Evolutionary conservation across 2,329 filamentous ascomycete genomes (phyloP), one percentile per base, ranked within the genome.

Genomic region (Dactylonectria estremocensis): DNA sequence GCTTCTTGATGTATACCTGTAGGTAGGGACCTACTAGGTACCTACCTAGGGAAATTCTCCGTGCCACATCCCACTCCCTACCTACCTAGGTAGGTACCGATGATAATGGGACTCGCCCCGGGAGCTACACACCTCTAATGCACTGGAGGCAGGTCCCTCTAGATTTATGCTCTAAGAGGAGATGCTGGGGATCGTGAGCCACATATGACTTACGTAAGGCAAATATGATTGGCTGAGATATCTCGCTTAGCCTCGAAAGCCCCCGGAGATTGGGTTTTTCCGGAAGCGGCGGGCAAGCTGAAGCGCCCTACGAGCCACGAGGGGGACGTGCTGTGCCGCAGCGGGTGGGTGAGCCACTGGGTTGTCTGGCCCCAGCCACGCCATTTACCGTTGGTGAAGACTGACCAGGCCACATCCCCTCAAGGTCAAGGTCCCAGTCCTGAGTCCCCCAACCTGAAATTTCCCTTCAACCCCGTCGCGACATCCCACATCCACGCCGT

Each of bases 361-460:
- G 20, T 61, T 45, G 53, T 40, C 53, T 71, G 61, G 58, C 75
- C 79, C 80, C 80, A 82, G 80, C 80, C 80, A 82, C 80, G 77
- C 77, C 77, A 77, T 82, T 82, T 79, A 77, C 73, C 69, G 74
- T 71, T 77, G 75, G 72, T 66, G 69, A 73, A 70, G 72, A 61
- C 56, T 69, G 76, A 69, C 70, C 65, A 76, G 69, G 75, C 70
- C 68, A 63, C 69, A 64, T 66, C 60, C 64, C 68, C 71, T 68
- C 74, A 49, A 67, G 56, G 63, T 74, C 72, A 70, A 74, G 68
- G 73, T 69, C 58, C 69, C 68, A 73, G 72, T 78, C 76, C 76
- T 69, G 73, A 72, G 73, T 74, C 72, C 66, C 73, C 66, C 64
- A 68, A 66, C 70, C 31, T 65, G 61, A 71, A 64, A 64, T 68